phyloP scores from a whole-genome alignment of 2,329 filamentous ascomycete species.

The Botryotinia narcissicola region DNA sequence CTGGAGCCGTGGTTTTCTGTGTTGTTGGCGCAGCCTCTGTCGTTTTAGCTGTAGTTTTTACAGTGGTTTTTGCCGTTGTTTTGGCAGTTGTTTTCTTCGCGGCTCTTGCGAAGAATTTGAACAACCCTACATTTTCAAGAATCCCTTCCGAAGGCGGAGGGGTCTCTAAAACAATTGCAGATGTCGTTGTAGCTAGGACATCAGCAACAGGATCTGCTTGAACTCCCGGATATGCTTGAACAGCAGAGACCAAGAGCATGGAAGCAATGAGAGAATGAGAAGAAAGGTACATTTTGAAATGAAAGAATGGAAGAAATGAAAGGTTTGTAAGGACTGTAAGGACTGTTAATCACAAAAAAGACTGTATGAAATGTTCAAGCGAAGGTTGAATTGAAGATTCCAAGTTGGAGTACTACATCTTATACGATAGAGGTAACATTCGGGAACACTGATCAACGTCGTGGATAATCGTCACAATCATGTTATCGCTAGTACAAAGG shows the following conservation, averaged over 20 bases:
- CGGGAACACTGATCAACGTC: background rate
- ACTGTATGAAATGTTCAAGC: background rate
- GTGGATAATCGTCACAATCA: background rate
- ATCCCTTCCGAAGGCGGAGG: background rate
- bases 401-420: background rate
- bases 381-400: background rate
- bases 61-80: background rate
- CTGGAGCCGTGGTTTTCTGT: background rate
- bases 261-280: constrained; percentile 1
- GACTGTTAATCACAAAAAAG: constrained; percentile 5
- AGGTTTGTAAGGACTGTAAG: constrained; percentile 3
- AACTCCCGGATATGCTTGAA: constrained; percentile 7
- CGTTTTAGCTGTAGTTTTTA: background rate
- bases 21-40: background rate
- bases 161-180: background rate
- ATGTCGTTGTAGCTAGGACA: background rate
- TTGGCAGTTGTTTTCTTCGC: constrained; percentile 2
- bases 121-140: background rate
- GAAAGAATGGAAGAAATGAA: background rate
- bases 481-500: background rate
- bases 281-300: constrained; percentile 12
- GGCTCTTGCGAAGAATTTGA: constrained; percentile 16
- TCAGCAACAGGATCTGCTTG: background rate
- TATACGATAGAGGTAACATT: background rate
- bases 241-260: constrained; percentile 4